Percentiles rank a stretch among this genome's conserved stretches.
These are phyloP conservation scores for Fusarium chaquense DNA, from an alignment of 2,329 filamentous ascomycete species.

Conservation along the genomic window DNA sequence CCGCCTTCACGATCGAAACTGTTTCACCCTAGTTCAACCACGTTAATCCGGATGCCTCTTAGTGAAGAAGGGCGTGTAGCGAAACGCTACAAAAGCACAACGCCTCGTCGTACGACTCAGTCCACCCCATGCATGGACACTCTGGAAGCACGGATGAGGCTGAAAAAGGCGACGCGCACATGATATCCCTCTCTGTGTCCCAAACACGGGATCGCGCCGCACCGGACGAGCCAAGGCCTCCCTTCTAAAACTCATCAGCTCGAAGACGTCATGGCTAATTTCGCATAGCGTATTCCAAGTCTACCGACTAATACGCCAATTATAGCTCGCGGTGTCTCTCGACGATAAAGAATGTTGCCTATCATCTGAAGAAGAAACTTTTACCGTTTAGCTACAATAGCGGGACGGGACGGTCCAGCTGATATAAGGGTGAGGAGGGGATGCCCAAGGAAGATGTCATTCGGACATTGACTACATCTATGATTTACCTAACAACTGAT, in stretches of 20 bases:
- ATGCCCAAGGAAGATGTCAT: conserved; percentile 2
- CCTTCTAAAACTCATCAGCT: conserved; percentile 5
- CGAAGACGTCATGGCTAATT: conserved; percentile 11
- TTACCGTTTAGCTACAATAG: conserved; percentile 13
- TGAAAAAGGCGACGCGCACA: conserved; percentile 14
- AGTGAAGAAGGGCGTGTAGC: conserved; percentile 15
- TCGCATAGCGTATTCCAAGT: neutral
- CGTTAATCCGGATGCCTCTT: neutral
- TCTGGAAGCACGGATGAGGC: conserved; percentile 38
- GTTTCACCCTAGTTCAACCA: conserved; percentile 8
- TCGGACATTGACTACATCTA: neutral
- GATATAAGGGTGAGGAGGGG: conserved; percentile 4
- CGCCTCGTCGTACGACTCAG: conserved; percentile 11
- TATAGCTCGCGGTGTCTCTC: conserved; percentile 21
- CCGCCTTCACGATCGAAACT: conserved; percentile 11
- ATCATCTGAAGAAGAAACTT: conserved; percentile 9
- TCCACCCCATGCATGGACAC: conserved; percentile 5
- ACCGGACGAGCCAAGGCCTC: conserved; percentile 26
- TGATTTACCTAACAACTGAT: neutral
- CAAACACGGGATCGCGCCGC: conserved; percentile 40
- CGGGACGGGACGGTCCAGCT: conserved; percentile 37
- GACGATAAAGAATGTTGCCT: conserved; percentile 3
- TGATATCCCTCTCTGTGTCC: conserved; percentile 14
- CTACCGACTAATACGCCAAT: conserved; percentile 31
- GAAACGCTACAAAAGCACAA: neutral